Conservation (phyloP, 495 filamentous ascomycete genomes). For the Penicillium robsamsonii region DNA sequence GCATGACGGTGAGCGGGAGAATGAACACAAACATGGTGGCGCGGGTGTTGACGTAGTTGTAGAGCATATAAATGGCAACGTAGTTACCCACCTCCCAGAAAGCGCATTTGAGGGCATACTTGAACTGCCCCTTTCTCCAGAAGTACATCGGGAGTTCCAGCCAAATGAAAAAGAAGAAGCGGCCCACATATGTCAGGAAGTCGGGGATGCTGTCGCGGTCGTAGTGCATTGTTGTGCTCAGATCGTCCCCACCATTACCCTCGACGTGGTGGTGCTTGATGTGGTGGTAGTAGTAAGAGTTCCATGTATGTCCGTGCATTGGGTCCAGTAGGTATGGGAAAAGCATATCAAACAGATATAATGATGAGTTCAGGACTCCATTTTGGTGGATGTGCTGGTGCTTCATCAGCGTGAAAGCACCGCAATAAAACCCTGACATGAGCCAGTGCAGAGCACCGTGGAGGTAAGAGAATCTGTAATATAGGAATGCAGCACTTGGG, state of each 20-base stretch:
- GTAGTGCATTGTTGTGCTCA: constrained; percentile 72
- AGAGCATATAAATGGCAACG: constrained; percentile 45
- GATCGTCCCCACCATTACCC: constrained; percentile 72
- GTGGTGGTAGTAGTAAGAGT: constrained; percentile 81
- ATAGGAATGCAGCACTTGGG: constrained; percentile 64
- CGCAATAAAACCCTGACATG: constrained; percentile 62
- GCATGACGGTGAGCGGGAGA: constrained; percentile 57
- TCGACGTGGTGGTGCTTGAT: constrained; percentile 85
- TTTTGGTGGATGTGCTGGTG: constrained; percentile 80
- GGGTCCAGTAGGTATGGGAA: constrained; percentile 77
- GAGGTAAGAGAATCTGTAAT: constrained; percentile 58
- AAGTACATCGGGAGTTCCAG: constrained; percentile 75
- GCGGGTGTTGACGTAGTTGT: constrained; percentile 43
- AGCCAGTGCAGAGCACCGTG: constrained; percentile 63
- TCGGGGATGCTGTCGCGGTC: constrained; percentile 64
- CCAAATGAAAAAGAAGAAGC: constrained; percentile 72
- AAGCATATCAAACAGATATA: constrained; percentile 51
- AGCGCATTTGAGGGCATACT: constrained; percentile 49
- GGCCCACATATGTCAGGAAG: constrained; percentile 65
- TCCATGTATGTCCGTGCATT: constrained; percentile 79
- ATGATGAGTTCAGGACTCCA: constrained; percentile 58
- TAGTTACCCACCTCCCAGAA: constrained; percentile 60
- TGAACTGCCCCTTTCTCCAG: constrained; percentile 50
- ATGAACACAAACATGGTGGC: constrained; percentile 60
- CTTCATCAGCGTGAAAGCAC: constrained; percentile 75